A percentile compares a stretch with the other conserved stretches of the same genome.
These are phyloP conservation scores for Candida ulmi DNA, from an alignment of 805 yeast genomes.

Conservation along the genomic window DNA sequence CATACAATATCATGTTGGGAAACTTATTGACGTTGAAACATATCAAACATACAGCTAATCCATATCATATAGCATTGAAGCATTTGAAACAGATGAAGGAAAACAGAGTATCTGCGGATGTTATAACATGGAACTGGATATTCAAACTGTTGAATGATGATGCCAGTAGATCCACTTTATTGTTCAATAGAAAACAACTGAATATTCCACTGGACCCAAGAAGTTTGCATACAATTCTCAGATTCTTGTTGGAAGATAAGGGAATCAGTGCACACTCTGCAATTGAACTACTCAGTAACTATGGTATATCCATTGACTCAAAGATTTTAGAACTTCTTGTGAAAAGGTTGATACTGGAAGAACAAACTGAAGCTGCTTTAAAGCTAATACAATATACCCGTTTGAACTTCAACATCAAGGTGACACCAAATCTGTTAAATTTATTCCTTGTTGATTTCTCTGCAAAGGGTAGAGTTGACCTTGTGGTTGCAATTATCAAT, in stretches of 20 bases:
- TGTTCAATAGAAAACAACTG: conserved; percentile 26
- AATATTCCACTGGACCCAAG: conserved; percentile 27
- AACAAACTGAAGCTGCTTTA: conserved; percentile 26
- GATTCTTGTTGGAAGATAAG: conserved; percentile 13
- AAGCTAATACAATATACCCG: conserved; percentile 17
- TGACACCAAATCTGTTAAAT: conserved; percentile 23
- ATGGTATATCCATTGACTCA: conserved; percentile 21
- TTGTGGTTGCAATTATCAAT: conserved; percentile 27
- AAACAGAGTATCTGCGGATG: conserved; percentile 25
- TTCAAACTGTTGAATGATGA: conserved; percentile 28
- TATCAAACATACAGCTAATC: conserved; percentile 24
- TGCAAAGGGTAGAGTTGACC: conserved; percentile 29
- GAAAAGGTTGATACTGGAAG: conserved; percentile 21
- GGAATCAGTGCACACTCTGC: conserved; percentile 9
- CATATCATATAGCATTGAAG: conserved; percentile 23
- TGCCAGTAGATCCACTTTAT: conserved; percentile 25
- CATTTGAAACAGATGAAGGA: conserved; percentile 28
- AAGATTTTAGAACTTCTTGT: conserved; percentile 23
- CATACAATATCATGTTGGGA: conserved; percentile 33
- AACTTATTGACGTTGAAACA: conserved; percentile 24
- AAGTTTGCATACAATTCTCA: conserved; percentile 23
- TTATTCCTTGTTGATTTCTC: conserved; percentile 26
- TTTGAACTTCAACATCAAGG: conserved; percentile 5
- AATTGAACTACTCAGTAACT: conserved; percentile 7
- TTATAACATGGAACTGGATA: conserved; percentile 33